phyloP scores from a whole-genome alignment of 805 yeast species.

The Nadsonia fulvescens region DNA sequence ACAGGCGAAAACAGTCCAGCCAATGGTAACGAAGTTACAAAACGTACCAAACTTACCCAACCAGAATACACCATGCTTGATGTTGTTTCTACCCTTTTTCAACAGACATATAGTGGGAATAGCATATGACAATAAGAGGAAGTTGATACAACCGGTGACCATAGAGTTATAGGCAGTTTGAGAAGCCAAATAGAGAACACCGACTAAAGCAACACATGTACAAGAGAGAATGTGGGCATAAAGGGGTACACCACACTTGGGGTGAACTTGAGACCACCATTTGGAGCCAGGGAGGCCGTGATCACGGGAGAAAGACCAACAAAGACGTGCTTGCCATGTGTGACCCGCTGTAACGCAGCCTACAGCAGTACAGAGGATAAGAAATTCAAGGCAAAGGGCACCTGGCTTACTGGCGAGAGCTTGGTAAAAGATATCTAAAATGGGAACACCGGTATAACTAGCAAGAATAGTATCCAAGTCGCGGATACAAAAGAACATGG shows the following conservation, averaged over 20 bases:
- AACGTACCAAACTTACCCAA: conserved; percentile 10
- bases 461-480: conserved; percentile 30
- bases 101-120: conserved; percentile 35
- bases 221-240: conserved; percentile 41
- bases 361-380: conserved; percentile 34
- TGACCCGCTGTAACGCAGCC: conserved; percentile 44
- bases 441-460: conserved; percentile 43
- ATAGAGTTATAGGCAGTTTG: conserved; percentile 50
- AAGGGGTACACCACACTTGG: conserved; percentile 34
- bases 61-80: conserved; percentile 14
- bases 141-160: conserved; percentile 41
- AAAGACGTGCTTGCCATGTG: conserved; percentile 50
- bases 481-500: conserved; percentile 33
- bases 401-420: conserved; percentile 35
- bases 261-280: conserved; percentile 31
- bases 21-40: conserved; percentile 21
- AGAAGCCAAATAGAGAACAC: conserved; percentile 48
- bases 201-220: conserved; percentile 33
- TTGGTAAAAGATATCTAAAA: conserved; percentile 44
- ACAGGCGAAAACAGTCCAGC: conserved; percentile 41
- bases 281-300: conserved; percentile 40
- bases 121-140: conserved; percentile 37
- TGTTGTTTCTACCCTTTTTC: conserved; percentile 30
- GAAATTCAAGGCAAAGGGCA: conserved; percentile 28
- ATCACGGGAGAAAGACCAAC: conserved; percentile 56